Evolutionary conservation across 2,329 filamentous ascomycete species (phyloP).

Genomic region (Talaromyces sp.): DNA sequence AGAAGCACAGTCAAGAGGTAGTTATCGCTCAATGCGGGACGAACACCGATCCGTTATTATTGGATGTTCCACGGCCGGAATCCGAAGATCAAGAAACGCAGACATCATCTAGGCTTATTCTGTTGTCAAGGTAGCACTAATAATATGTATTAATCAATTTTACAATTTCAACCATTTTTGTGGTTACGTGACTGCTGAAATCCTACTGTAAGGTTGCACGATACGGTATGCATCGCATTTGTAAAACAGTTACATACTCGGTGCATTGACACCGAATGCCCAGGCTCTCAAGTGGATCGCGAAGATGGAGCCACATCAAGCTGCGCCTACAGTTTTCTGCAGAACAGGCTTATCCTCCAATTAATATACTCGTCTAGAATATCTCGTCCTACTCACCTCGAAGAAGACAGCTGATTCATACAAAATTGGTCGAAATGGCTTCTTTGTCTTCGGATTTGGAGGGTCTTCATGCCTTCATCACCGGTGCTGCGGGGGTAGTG

Average conservation of each 20-base stretch:
- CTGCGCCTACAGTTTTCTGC: background rate
- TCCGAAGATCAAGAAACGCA: background rate
- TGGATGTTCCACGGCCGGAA: background rate
- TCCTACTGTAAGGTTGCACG: background rate
- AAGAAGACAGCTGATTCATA: background rate
- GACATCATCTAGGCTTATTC: background rate
- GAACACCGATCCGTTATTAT: background rate
- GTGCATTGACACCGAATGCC: background rate
- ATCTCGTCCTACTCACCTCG: too few relatives aligned
- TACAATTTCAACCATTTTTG: background rate
- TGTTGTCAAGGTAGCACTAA: background rate
- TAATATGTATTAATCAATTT: background rate
- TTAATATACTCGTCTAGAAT: background rate
- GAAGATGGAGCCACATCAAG: background rate
- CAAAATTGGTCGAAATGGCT: background rate
- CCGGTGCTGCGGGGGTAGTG: conserved; percentile 52
- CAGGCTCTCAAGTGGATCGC: background rate
- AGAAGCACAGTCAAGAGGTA: background rate
- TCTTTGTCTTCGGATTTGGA: conserved; percentile 33
- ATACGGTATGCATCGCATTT: background rate
- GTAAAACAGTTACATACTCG: background rate
- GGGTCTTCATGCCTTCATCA: conserved; percentile 52
- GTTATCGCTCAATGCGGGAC: background rate
- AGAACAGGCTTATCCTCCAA: background rate
- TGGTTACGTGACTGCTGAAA: background rate